Conservation (phyloP, 2,329 filamentous ascomycete species). For the Pseudocercospora eumusae region DNA sequence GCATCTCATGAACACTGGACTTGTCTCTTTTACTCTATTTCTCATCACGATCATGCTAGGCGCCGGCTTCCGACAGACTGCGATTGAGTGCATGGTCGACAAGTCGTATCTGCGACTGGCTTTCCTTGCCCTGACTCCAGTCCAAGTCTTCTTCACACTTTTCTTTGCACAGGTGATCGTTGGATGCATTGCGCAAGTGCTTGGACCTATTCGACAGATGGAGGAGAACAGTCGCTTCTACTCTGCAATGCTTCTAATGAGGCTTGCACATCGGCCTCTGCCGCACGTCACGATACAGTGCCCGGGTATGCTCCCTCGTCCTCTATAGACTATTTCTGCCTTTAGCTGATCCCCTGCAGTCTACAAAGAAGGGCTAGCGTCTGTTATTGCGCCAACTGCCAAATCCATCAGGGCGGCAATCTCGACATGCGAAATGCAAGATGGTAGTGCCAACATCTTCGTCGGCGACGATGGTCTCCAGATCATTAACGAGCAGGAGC, state of each 20-base stretch:
- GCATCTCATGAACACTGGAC: conserved; percentile 68
- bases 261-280: conserved; percentile 58
- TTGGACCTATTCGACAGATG: conserved; percentile 74
- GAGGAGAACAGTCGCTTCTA: conserved; percentile 75
- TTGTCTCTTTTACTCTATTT: conserved; percentile 67
- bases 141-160: conserved; percentile 77
- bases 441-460: conserved; percentile 76
- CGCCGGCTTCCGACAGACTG: conserved; percentile 68
- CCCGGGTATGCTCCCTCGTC: conserved; percentile 46
- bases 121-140: conserved; percentile 65
- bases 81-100: conserved; percentile 68
- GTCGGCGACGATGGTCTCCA: conserved; percentile 75
- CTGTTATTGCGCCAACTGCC: conserved; percentile 75
- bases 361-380: conserved; percentile 78
- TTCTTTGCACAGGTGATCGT: conserved; percentile 80
- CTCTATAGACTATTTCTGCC: neutral
- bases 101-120: conserved; percentile 62
- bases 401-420: conserved; percentile 76
- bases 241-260: conserved; percentile 68
- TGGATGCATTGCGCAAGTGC: conserved; percentile 71
- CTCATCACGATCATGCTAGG: conserved; percentile 68
- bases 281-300: conserved; percentile 77
- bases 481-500: conserved; percentile 57
- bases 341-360: conserved; percentile 46
- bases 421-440: conserved; percentile 73